Evolutionary conservation across 1,139 yeast genomes (phyloP), one percentile per base, ranked within the genome.

Genomic region (Scheffersomyces lignicola): DNA sequence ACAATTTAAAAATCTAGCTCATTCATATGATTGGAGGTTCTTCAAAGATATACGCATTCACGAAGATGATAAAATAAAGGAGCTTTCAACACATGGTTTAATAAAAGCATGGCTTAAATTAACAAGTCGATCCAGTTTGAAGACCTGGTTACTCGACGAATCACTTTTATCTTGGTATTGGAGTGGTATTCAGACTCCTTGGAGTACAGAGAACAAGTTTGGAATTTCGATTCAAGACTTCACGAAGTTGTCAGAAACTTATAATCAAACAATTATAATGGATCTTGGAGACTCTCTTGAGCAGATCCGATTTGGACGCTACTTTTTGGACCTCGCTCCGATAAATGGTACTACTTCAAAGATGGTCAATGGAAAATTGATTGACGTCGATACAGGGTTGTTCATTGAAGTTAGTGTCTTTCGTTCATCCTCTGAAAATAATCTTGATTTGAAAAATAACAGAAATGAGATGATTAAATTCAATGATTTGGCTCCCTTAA

Each of bases 131-230:
- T 6, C 10, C 4, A 21, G 29, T 10, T n/a, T 26, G 4, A 26
- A 14, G 5, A 56, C 70, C 11, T 64, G 70, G 56, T 49, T 68
- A 10, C 71, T 71, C 2, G 73, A 69, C 41, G 74, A 73, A 2
- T 54, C 71, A 1, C 51, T 72, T 29, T 51, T 73, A 26, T 55
- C 69, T 31, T 60, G 65, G 65, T 56, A 58, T 40, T 58, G 64
- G 64, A 53, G 59, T 43, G 65, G 66, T 4, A 41, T 57, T 35
- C 49, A 55, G 15, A 58, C 59, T 39, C 66, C 66, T 9, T 60
- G 64, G 61, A 65, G 60, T 45, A 50, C 49, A 27, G 64, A 60
- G 43, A 56, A 53, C 31, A 64, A 58, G 39, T 62, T 60, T 6
- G 64, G 59, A 42, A 56, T 60, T 54, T 60, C 64, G 4, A 37